Conservation (phyloP, 2,329 filamentous ascomycete species). For the Fusarium sp. region DNA sequence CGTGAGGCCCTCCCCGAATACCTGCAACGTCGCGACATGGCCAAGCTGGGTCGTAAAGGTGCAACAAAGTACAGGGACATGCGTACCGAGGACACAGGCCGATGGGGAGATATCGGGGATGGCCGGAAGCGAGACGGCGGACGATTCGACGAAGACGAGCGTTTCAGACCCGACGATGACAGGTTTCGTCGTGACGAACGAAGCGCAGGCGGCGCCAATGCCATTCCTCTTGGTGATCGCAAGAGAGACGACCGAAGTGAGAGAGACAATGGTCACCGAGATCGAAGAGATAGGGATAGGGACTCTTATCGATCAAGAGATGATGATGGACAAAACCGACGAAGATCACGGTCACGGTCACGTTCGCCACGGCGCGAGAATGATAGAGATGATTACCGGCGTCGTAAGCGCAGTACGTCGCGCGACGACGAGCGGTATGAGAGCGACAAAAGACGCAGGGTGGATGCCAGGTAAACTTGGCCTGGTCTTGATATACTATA, state of each 20-base stretch:
- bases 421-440: slow-evolving; percentile 65
- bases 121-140: slow-evolving; percentile 52
- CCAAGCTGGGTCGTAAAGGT: slow-evolving; percentile 91
- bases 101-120: slow-evolving; percentile 78
- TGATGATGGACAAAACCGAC: slow-evolving; percentile 32
- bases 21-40: slow-evolving; percentile 93
- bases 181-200: slow-evolving; percentile 57
- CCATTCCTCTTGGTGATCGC: slow-evolving; percentile 69
- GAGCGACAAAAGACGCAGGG: slow-evolving; percentile 69
- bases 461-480: slow-evolving; percentile 57
- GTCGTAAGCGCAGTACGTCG: slow-evolving; percentile 69
- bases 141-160: slow-evolving; percentile 66
- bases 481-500: slow-evolving; percentile 34
- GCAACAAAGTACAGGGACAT: slow-evolving; percentile 91
- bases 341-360: slow-evolving; percentile 58
- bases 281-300: slow-evolving; percentile 39
- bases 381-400: slow-evolving; percentile 58
- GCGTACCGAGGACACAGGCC: slow-evolving; percentile 88
- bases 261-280: slow-evolving; percentile 26
- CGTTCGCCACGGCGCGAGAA: slow-evolving; percentile 62
- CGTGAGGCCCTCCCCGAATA: slow-evolving; percentile 88
- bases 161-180: slow-evolving; percentile 74
- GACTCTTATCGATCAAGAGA: slow-evolving; percentile 41
- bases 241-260: slow-evolving; percentile 50
- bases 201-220: slow-evolving; percentile 74